Evolutionary conservation across 352 stramenopile genomes (phyloP), one percentile per base, ranked within the genome.

Genomic region (Globisporangium spiculum): DNA sequence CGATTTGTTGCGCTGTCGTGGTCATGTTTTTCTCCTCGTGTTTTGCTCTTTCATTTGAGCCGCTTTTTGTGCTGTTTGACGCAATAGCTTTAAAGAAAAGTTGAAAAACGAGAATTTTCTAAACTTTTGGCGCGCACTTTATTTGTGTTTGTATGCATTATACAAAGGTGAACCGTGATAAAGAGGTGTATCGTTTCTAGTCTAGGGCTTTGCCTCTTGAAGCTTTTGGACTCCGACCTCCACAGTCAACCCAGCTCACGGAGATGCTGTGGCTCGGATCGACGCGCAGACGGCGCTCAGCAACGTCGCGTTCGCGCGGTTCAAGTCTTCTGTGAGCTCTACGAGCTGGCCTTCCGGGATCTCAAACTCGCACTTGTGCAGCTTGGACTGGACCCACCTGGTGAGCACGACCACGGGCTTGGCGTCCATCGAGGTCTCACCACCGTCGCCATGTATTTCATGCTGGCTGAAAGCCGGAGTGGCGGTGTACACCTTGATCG

Each of bases 341-440:
- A 36, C 22, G 22, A 60, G 16, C 48, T 48, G 22, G 14, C 24
- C 44, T 20, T 50, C 44, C 24, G 56, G 30, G 24, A 65, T 36
- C 20, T 12, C 56, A 16, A 59, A 60, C 32, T 65, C 65, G 65
- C 56, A 50, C 4, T 5, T 44, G n/a, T 63, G 74, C 22, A 83
- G 66, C 30, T 57, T 74, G 34, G 63, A 75, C 22, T 78, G 67
- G 14, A 69, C 72, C 78, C 78, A 85, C 22, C 68, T 61, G 10
- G 70, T 80, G 20, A 85, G 63, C 30, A 85, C 78, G 16, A 85
- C 56, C 5, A 65, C 18, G 4, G 34, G 32, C 52, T 60, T 56
- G 3, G 27, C 9, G 10, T 32, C 20, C 18, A 18, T 44, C 44
- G 26, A 18, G 24, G 22, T 16, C 22, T 54, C 24, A 3, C 24